A percentile compares a stretch with the other conserved stretches of the same genome.
Conservation (phyloP, 2,329 filamentous ascomycete genomes). For the Aspergillus jensenii region DNA sequence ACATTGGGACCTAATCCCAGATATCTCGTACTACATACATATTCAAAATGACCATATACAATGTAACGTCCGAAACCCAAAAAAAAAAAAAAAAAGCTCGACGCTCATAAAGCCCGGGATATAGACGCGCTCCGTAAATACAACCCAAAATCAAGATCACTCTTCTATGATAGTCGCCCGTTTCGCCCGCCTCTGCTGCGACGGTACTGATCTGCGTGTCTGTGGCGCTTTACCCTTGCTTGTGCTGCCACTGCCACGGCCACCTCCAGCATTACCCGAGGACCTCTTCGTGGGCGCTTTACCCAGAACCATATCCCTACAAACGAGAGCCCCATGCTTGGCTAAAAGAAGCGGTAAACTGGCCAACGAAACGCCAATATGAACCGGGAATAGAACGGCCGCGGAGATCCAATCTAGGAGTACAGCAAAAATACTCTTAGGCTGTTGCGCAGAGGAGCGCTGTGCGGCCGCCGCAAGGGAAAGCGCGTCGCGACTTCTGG, state of each 20-base stretch:
- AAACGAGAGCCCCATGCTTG: slow-evolving; percentile 18
- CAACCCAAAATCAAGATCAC: not conserved
- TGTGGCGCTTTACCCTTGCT: slow-evolving; percentile 26
- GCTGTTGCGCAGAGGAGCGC: slow-evolving; percentile 20
- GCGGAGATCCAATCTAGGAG: slow-evolving; percentile 39
- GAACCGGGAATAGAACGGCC: slow-evolving; percentile 36
- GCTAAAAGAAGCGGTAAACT: slow-evolving; percentile 32
- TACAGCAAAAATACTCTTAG: slow-evolving; percentile 26
- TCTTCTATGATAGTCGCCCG: slow-evolving; percentile 8
- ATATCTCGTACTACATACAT: not conserved
- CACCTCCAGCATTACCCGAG: not conserved
- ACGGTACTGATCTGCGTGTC: not conserved
- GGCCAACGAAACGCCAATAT: slow-evolving; percentile 29
- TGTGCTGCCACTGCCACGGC: not conserved
- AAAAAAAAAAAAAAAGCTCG: not conserved
- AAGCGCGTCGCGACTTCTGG: slow-evolving; percentile 72
- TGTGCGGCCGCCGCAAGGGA: slow-evolving; percentile 74
- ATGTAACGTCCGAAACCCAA: not conserved
- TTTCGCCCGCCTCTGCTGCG: slow-evolving; percentile 6
- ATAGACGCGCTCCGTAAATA: not conserved
- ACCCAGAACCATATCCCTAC: slow-evolving; percentile 5
- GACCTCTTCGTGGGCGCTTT: not conserved
- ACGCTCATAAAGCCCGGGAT: not conserved
- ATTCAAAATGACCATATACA: not conserved
- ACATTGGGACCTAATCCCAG: not conserved